Evolutionary conservation across 164 flowering plant species (phyloP).

Genomic region (Nymphaea thermarum): DNA sequence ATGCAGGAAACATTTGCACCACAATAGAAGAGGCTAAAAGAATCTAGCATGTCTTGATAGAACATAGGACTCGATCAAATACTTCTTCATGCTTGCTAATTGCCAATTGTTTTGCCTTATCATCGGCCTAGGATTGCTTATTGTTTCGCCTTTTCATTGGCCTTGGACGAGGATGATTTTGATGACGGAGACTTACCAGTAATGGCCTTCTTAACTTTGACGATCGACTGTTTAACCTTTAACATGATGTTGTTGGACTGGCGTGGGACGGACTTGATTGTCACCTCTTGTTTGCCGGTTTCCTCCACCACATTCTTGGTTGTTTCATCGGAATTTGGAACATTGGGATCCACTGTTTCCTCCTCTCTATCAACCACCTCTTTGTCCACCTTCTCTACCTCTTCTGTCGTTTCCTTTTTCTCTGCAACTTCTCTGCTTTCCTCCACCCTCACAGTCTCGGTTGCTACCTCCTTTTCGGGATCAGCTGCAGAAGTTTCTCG

Average conservation of each 20-base stretch:
- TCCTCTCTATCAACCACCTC: conserved; percentile 10
- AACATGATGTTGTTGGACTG: conserved; percentile 55
- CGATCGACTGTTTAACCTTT: conserved; percentile 81
- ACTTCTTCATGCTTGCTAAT: neutral
- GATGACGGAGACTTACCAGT: conserved; percentile 59
- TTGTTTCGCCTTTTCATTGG: neutral
- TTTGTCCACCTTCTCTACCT: conserved; percentile 9
- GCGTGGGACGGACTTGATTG: conserved; percentile 38
- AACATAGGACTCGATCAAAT: neutral
- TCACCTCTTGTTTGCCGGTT: conserved; percentile 34
- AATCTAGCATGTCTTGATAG: neutral
- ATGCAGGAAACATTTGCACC: neutral
- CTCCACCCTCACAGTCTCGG: neutral
- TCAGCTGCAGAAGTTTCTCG: neutral
- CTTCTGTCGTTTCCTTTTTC: conserved; percentile 7
- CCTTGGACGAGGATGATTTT: conserved; percentile 36
- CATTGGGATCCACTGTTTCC: conserved; percentile 13
- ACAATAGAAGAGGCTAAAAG: neutral
- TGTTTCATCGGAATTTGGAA: conserved; percentile 14
- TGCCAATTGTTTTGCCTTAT: neutral
- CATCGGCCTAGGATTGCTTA: neutral
- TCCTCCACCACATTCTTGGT: conserved; percentile 23
- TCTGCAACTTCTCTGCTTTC: conserved; percentile 3
- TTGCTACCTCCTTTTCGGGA: neutral
- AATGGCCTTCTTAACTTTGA: conserved; percentile 82